A percentile compares a stretch with the other conserved stretches of the same genome.
Conservation (phyloP, 1,139 yeast genomes). For the Hansenula lynferdii region DNA sequence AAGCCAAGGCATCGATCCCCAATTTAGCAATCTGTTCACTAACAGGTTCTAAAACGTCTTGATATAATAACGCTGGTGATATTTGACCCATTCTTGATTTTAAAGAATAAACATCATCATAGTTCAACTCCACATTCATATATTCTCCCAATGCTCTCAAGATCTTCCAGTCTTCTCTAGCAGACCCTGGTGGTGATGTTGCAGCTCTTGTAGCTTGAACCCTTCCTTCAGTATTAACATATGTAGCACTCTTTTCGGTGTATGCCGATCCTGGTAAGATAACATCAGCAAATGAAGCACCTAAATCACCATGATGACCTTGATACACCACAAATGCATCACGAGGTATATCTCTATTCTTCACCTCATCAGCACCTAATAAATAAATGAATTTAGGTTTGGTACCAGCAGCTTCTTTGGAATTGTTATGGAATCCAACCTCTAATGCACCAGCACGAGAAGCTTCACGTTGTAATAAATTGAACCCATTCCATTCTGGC, state of each 20-base stretch:
- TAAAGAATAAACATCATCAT: conserved; percentile 67
- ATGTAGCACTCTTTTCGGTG: conserved; percentile 87
- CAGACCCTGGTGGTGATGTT: conserved; percentile 85
- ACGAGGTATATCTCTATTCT: conserved; percentile 65
- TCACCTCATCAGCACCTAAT: conserved; percentile 81
- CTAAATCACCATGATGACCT: conserved; percentile 91
- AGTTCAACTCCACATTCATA: conserved; percentile 66
- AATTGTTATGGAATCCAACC: conserved; percentile 66
- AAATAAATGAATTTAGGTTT: conserved; percentile 75
- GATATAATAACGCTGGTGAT: conserved; percentile 78
- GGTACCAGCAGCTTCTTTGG: conserved; percentile 34
- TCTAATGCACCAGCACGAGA: conserved; percentile 85
- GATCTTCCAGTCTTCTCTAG: conserved; percentile 92
- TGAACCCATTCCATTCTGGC: conserved; percentile 79
- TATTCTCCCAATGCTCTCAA: conserved; percentile 81
- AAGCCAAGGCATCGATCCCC: conserved; percentile 48
- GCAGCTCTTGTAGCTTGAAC: conserved; percentile 86
- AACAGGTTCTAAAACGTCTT: conserved; percentile 70
- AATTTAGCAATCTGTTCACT: conserved; percentile 52
- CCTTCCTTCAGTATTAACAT: conserved; percentile 88
- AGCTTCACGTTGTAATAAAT: conserved; percentile 81
- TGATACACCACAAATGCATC: conserved; percentile 89
- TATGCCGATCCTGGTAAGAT: conserved; percentile 85
- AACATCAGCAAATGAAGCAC: conserved; percentile 87
- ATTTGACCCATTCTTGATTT: conserved; percentile 70